phyloP scores from a whole-genome alignment of 805 yeast genomes.

The Candida nonsorbophila region DNA sequence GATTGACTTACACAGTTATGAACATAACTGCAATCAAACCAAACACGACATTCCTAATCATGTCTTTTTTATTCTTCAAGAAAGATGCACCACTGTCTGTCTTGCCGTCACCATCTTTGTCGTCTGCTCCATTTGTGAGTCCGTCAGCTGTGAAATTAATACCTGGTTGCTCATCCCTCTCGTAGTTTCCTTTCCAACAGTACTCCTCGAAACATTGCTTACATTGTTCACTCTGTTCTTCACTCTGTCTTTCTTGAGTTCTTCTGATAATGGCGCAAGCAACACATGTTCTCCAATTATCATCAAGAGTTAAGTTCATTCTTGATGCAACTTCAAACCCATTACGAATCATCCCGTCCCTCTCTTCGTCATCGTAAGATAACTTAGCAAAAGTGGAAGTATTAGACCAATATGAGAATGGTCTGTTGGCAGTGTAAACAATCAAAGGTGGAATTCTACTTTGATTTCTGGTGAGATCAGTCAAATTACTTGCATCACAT shows the following conservation, averaged over 20 bases:
- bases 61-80: no score
- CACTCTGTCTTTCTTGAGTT: constrained; percentile 62
- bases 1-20: no score
- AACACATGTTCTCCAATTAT: constrained; percentile 67
- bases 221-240: constrained; percentile 65
- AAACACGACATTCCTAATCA: no score
- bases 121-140: constrained; percentile 6
- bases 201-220: constrained; percentile 61
- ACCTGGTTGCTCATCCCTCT: constrained; percentile 3
- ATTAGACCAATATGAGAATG: constrained; percentile 61
- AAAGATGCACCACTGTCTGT: no score
- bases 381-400: constrained; percentile 70
- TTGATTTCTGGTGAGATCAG: constrained; percentile 30
- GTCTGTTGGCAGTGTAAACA: constrained; percentile 72
- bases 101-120: no score
- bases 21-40: no score
- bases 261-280: constrained; percentile 82
- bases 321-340: constrained; percentile 70
- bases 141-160: constrained; percentile 11
- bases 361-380: constrained; percentile 54
- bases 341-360: constrained; percentile 56
- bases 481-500: constrained; percentile 62
- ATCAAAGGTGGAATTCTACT: constrained; percentile 61
- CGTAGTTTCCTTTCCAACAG: constrained; percentile 65
- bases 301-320: constrained; percentile 61